Evolutionary conservation across 805 yeast species (phyloP), one percentile per base, ranked within the genome.

Genomic region (Sugiyamaella marilandica): DNA sequence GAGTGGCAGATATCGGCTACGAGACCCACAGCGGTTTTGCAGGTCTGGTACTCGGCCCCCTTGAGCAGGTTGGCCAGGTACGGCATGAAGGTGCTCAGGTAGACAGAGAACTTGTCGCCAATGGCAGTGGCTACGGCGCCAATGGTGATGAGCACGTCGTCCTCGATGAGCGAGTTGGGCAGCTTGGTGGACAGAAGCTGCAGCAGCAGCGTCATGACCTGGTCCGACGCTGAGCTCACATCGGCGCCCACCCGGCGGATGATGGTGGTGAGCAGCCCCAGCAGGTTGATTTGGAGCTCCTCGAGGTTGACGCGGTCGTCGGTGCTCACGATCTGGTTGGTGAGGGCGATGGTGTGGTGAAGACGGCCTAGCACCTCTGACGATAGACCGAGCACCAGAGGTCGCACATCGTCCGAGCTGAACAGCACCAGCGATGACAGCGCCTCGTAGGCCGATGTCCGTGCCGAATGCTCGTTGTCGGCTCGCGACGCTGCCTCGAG

Each of bases 381-480:
- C 1, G 97, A 95, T 59, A 92, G 79, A 45, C 77, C 75, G 55
- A 85, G 83, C 35, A 91, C 84, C 21, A 82, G 69, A 35, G 80
- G 81, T 68, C 86, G 75, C 39, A 85, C 85, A 62, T 81, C 87
- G 44, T 75, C 76, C 5, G 95, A 82, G 63, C 92, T 78, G 68
- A 79, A 85, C 46, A 83, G 77, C 21, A 92, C 96, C 64, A 91
- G 74, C 0, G 92, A 77, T 1, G 96, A 83, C 59, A 94, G 73
- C 0, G 97, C 95, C 70, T 95, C 97, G 68, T 89, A 94, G 1
- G 98, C 95, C n/a, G 97, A 89, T 1, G 98, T 92, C 65, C 98
- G 80, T 5, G 95, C 81, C 55, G 88, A 83, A 65, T 81, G 78
- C 66, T 92, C 98, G 64, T 94, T 94, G 64, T 89, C 96, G 14